phyloP scores from a whole-genome alignment of 2,329 filamentous ascomycete genomes.

The Fusarium lyarnte region DNA sequence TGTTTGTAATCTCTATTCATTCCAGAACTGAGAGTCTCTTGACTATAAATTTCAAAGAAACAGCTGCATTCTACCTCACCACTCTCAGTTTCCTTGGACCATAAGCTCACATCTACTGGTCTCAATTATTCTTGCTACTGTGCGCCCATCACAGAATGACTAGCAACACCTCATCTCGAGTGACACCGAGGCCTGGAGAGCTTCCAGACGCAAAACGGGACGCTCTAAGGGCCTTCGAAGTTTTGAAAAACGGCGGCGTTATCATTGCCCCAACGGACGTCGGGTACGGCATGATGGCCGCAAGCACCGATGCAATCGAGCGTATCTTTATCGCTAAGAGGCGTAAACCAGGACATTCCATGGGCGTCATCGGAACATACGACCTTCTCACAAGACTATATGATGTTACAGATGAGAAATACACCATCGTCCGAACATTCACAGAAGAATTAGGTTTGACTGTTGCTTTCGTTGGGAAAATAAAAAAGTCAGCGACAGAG shows the following conservation, averaged over 20 bases:
- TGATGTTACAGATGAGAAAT: background rate
- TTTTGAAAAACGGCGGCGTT: background rate
- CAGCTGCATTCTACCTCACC: accelerated
- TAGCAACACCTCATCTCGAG: background rate
- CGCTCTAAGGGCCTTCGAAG: background rate
- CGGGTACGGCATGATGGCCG: background rate
- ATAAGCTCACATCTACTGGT: accelerated
- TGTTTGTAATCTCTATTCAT: background rate
- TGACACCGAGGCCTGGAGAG: background rate
- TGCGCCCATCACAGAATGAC: background rate
- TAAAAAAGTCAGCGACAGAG: accelerated
- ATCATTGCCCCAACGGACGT: background rate
- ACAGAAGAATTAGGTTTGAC: background rate
- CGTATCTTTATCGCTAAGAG: background rate
- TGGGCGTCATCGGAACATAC: background rate
- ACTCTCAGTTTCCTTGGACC: background rate
- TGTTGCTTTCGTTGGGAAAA: background rate
- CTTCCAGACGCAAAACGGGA: background rate
- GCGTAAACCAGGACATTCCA: background rate
- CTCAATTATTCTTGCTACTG: accelerated
- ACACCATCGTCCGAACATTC: background rate
- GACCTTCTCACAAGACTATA: background rate
- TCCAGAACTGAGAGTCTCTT: too few species aligned
- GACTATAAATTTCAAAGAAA: accelerated
- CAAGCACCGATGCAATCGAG: background rate